A percentile compares a stretch with the other conserved stretches of the same genome.
Evolutionary conservation across 78 protist species (phyloP).

Genomic region (Salpingoeca rosetta): DNA sequence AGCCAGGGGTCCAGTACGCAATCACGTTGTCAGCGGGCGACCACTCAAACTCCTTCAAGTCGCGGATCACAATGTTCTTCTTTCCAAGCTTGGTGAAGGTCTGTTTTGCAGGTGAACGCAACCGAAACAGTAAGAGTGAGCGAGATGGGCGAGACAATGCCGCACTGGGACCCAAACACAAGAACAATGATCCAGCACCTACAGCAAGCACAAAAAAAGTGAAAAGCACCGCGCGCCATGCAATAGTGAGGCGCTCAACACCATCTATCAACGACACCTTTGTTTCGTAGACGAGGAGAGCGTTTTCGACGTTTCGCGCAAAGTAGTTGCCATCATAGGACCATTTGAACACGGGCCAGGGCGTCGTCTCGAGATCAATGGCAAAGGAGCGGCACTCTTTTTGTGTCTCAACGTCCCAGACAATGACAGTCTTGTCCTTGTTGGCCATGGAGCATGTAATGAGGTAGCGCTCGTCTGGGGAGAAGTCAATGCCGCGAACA

Average conservation of each 20-base stretch:
- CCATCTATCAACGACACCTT: too few species aligned
- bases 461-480: conserved; percentile 70
- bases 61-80: conserved; percentile 27
- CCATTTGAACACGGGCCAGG: conserved; percentile 79
- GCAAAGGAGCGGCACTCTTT: conserved; percentile 18
- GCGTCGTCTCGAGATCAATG: background rate
- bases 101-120: too few species aligned
- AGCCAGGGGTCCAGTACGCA: conserved; percentile 62
- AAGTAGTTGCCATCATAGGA: conserved; percentile 62
- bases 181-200: background rate
- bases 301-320: conserved; percentile 43
- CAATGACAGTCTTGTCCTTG: conserved; percentile 31
- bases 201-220: too few species aligned
- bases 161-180: background rate
- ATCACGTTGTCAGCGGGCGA: conserved; percentile 68
- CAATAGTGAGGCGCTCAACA: background rate
- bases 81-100: conserved; percentile 18
- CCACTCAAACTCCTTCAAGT: conserved; percentile 55
- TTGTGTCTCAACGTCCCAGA: conserved; percentile 66
- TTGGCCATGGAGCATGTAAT: conserved; percentile 48
- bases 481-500: conserved; percentile 65
- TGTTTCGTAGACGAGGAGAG: conserved; percentile 46
- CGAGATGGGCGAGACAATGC: too few species aligned
- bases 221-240: background rate
- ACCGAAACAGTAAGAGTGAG: too few species aligned